Percentiles rank a stretch among this genome's conserved stretches.
These are phyloP conservation scores for Stemphylium beticola DNA, from an alignment of 2,329 filamentous ascomycete species.

Conservation along the genomic window DNA sequence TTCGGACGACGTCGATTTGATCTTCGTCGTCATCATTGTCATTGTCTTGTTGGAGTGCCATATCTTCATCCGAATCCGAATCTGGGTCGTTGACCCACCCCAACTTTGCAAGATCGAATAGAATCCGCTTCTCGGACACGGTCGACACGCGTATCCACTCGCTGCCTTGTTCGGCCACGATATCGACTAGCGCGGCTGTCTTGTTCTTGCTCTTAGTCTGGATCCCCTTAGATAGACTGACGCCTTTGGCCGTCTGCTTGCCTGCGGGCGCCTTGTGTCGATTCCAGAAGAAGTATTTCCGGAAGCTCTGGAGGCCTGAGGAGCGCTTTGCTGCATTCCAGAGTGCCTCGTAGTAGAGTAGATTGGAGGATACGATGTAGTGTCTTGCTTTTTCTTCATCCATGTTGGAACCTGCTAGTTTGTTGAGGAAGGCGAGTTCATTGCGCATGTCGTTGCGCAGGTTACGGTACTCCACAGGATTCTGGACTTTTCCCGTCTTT, in stretches of 20 bases:
- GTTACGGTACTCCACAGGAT: constrained; percentile 45
- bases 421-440: constrained; percentile 44
- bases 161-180: constrained; percentile 66
- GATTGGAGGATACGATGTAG: constrained; percentile 68
- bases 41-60: constrained; percentile 29
- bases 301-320: constrained; percentile 62
- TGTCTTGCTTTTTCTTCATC: constrained; percentile 52
- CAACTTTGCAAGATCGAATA: constrained; percentile 72
- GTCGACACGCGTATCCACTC: constrained; percentile 74
- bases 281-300: constrained; percentile 47
- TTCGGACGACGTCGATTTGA: constrained; percentile 64
- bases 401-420: constrained; percentile 31
- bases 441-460: constrained; percentile 44
- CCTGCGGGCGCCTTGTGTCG: constrained; percentile 23
- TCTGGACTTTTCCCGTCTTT: constrained; percentile 41
- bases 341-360: constrained; percentile 68
- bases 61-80: constrained; percentile 53
- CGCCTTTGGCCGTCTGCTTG: constrained; percentile 32
- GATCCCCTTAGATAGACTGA: constrained; percentile 38
- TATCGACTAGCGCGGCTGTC: constrained; percentile 65
- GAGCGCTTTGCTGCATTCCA: constrained; percentile 68
- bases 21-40: constrained; percentile 58
- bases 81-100: constrained; percentile 62
- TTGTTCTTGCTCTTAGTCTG: constrained; percentile 53
- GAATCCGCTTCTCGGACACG: constrained; percentile 66